phyloP scores from a whole-genome alignment of 2,329 filamentous ascomycete species.

The Chalaropsis ovoidea region DNA sequence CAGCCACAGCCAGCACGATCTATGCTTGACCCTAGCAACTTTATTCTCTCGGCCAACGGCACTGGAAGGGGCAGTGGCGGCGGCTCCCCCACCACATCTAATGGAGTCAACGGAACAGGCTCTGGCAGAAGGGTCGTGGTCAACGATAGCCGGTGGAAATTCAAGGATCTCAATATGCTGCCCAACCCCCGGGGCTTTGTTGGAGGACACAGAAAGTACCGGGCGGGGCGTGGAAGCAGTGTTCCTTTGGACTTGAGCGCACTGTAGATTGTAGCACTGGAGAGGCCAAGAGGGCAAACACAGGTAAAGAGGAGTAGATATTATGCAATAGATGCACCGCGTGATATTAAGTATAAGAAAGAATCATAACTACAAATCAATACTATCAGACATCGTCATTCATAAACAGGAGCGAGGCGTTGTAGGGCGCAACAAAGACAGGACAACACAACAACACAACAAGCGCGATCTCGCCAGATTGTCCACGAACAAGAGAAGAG shows the following conservation, averaged over 20 bases:
- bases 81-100: slow-evolving; percentile 33
- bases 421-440: not conserved
- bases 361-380: slow-evolving; percentile 15
- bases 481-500: not conserved
- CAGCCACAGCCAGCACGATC: slow-evolving; percentile 38
- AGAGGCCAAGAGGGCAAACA: not conserved
- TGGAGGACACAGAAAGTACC: slow-evolving; percentile 66
- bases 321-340: not conserved
- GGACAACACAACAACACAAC: not conserved
- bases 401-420: not conserved
- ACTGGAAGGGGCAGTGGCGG: slow-evolving; percentile 39
- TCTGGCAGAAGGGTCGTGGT: slow-evolving; percentile 44
- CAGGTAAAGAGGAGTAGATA: not conserved
- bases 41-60: slow-evolving; percentile 60
- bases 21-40: slow-evolving; percentile 64
- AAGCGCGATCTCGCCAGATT: too few species aligned
- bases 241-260: slow-evolving; percentile 75
- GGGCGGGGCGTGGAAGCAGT: slow-evolving; percentile 85
- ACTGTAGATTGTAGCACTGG: slow-evolving; percentile 32
- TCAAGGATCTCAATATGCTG: slow-evolving; percentile 69
- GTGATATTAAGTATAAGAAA: slow-evolving; percentile 8
- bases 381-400: slow-evolving; percentile 10
- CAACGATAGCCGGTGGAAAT: slow-evolving; percentile 74
- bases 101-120: slow-evolving; percentile 28
- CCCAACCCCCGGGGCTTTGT: slow-evolving; percentile 76